Base-by-base conservation (phyloP, 768 basidiomycete genomes). In the Mrakia frigida region DNA sequence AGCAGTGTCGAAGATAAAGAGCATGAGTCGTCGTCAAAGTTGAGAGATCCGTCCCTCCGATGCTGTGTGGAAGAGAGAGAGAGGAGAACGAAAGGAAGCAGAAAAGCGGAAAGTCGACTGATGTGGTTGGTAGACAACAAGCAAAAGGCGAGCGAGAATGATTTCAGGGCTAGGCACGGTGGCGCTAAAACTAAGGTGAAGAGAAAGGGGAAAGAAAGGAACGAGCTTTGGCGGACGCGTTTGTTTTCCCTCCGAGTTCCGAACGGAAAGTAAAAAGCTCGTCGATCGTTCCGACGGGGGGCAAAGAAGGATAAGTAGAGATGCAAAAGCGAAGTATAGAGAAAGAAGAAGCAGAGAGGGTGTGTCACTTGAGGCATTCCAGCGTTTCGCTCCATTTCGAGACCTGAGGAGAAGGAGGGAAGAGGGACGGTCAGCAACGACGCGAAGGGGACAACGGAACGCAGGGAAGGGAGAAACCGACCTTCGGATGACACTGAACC, bases 401-500 rank as follows among this genome's bases (percentile, higher is more conserved):
- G 37, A 73, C 71, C 71, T 73, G 56, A 16, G 14, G n/a, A 3
- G 59, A 28, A 25, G 43, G 60, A 16, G 46, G 73, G 10, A 56
- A 0, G 31, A 50, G 46, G 46, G 43, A 41, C 9, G 43, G 31
- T 59, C 56, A 50, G n/a, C 71, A 33, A 60, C 25, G 60, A 43
- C 35, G 21, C 7, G 50, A 28, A 37, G 7, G 33, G 23, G 16
- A 35, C 39, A 31, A 3, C 41, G 37, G 35, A 52, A 39, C 6
- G 35, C 39, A 75, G 28, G 11, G 35, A 4, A 16, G 35, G 39
- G 52, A 59, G 13, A 59, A 3, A 35, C 74, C 25, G 14, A 76
- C 75, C 70, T 61, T 63, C 18, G 75, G 75, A 65, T 76, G 75
- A 37, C 75, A 72, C 60, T 56, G 33, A 25, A 76, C 75, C 35